Conservation (phyloP, 768 basidiomycete species). For the Boletus eberwhitei region DNA sequence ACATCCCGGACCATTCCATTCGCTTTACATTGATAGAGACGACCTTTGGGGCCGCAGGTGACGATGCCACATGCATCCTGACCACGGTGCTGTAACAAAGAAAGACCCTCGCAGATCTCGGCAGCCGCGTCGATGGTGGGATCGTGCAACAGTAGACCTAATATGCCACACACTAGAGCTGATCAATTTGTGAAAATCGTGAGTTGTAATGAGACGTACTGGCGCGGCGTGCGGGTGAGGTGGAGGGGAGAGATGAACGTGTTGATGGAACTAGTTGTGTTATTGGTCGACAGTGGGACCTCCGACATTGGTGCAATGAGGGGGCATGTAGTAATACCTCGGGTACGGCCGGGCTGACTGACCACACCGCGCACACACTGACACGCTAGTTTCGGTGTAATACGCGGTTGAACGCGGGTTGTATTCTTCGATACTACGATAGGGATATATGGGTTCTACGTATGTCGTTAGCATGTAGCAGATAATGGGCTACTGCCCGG, state of each 20-base stretch:
- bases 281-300: background rate
- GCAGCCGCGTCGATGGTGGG: slow-evolving; percentile 68
- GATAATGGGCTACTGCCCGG: slow-evolving; percentile 16
- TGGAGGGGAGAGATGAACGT: slow-evolving; percentile 1
- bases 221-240: slow-evolving; percentile 3
- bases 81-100: slow-evolving; percentile 92
- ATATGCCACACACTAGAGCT: slow-evolving; percentile 80
- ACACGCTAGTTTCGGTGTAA: slow-evolving; percentile 19
- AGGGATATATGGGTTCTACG: slow-evolving; percentile 36
- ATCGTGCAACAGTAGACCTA: slow-evolving; percentile 84
- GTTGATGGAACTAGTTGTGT: slow-evolving; percentile 2
- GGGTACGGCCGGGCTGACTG: slow-evolving; percentile 8
- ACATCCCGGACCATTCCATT: slow-evolving; percentile 99
- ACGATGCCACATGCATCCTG: slow-evolving; percentile 98
- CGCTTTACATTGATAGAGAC: slow-evolving; percentile 97
- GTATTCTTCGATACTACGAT: slow-evolving; percentile 44
- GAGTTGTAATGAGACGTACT: slow-evolving; percentile 27
- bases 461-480: slow-evolving; percentile 8
- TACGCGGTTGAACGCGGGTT: slow-evolving; percentile 74
- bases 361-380: background rate
- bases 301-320: background rate
- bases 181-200: slow-evolving; percentile 3
- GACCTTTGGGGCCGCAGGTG: slow-evolving; percentile 91
- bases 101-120: slow-evolving; percentile 94
- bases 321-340: background rate